phyloP scores from a whole-genome alignment of 306 rosid species.

The Amphicarpaea edgeworthii region DNA sequence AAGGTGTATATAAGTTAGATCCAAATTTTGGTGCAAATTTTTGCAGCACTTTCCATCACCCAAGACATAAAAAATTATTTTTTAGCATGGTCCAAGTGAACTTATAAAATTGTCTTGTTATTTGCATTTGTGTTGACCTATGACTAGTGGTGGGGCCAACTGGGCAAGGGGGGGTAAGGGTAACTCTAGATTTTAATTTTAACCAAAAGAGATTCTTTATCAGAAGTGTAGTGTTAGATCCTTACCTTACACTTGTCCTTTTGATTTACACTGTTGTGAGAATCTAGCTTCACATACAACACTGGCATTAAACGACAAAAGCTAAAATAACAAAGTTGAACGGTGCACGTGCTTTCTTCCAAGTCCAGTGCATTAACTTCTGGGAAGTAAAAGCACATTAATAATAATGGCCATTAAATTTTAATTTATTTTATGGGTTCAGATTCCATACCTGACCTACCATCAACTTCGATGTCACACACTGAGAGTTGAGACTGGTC shows the following conservation, averaged over 20 bases:
- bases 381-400: slow-evolving; percentile 46
- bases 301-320: slow-evolving; percentile 74
- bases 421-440: slow-evolving; percentile 13
- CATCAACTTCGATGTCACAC: slow-evolving; percentile 46
- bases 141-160: slow-evolving; percentile 37
- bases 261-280: slow-evolving; percentile 55
- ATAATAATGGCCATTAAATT: slow-evolving; percentile 24
- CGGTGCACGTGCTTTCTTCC: slow-evolving; percentile 75
- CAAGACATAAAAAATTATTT: slow-evolving; percentile 4
- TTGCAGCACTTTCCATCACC: background rate
- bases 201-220: background rate
- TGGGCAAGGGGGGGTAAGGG: slow-evolving; percentile 31
- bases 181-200: slow-evolving; percentile 33
- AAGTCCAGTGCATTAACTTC: slow-evolving; percentile 50
- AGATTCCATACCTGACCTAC: slow-evolving; percentile 56
- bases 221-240: slow-evolving; percentile 38
- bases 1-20: background rate
- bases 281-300: slow-evolving; percentile 60
- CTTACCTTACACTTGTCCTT: slow-evolving; percentile 45
- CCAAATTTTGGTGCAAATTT: background rate
- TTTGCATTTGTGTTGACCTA: slow-evolving; percentile 48
- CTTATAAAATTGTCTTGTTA: slow-evolving; percentile 10
- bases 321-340: slow-evolving; percentile 46
- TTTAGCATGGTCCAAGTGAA: background rate
- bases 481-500: slow-evolving; percentile 9